A percentile compares a stretch with the other conserved stretches of the same genome.
These are phyloP conservation scores for Ascochyta fabae DNA, from an alignment of 2,329 filamentous ascomycete species.

Conservation along the genomic window DNA sequence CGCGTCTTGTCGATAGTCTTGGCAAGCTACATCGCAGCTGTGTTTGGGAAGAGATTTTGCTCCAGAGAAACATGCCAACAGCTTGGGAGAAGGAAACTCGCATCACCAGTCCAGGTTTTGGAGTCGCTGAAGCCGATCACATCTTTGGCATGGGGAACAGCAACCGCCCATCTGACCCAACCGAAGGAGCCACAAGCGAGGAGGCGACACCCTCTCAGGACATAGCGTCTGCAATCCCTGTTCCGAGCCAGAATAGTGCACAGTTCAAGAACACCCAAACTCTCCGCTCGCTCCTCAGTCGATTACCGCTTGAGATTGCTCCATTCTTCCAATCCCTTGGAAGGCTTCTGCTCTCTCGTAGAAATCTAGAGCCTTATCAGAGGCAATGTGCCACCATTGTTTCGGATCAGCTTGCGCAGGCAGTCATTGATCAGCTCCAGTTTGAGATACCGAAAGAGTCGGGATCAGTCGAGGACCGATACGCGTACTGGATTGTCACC, in stretches of 20 bases:
- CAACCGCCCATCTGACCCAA: conserved; percentile 25
- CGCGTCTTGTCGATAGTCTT: conserved; percentile 73
- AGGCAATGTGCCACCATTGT: conserved; percentile 68
- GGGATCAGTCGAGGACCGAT: conserved; percentile 66
- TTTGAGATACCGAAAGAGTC: conserved; percentile 54
- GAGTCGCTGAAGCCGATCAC: conserved; percentile 49
- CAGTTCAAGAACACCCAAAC: conserved; percentile 78
- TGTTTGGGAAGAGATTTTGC: conserved; percentile 81
- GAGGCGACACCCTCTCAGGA: conserved; percentile 21
- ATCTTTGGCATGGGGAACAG: conserved; percentile 45
- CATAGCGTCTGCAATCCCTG: conserved; percentile 5
- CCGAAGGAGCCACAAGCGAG: conserved; percentile 23
- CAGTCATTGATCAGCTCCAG: conserved; percentile 71
- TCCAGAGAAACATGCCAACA: conserved; percentile 76
- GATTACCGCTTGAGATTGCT: conserved; percentile 79
- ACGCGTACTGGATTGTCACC: conserved; percentile 82
- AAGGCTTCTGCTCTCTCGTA: conserved; percentile 77
- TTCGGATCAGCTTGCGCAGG: conserved; percentile 73
- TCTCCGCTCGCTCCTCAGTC: conserved; percentile 77
- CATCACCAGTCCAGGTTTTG: conserved; percentile 50
- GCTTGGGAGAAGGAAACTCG: conserved; percentile 63
- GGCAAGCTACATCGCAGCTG: conserved; percentile 80
- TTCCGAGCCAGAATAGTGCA: conserved; percentile 41
- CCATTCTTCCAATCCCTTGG: conserved; percentile 86
- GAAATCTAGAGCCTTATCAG: conserved; percentile 69